Conservation (phyloP, 441 rosid genomes). For the Adansonia madagascariensis region DNA sequence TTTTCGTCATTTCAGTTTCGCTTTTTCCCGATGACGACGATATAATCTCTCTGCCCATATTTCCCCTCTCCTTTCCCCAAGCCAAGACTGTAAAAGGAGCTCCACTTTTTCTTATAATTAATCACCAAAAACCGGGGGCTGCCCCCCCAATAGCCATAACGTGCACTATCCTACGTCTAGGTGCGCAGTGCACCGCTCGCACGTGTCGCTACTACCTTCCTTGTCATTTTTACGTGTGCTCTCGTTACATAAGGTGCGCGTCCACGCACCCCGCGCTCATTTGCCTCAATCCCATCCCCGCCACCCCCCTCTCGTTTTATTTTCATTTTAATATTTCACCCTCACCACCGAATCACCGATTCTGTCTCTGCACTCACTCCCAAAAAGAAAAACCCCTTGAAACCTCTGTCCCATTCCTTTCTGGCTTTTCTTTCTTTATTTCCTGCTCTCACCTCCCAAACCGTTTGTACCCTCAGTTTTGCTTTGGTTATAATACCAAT, state of each 20-base stretch:
- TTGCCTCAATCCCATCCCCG: slow-evolving; percentile 7
- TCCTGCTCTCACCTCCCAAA: neutral
- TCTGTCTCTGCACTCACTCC: neutral
- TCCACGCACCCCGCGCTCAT: slow-evolving; percentile 26
- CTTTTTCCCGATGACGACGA: neutral
- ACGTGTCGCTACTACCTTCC: slow-evolving; percentile 38
- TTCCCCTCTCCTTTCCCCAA: neutral
- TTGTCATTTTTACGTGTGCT: slow-evolving; percentile 31
- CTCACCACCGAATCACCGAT: slow-evolving; percentile 30
- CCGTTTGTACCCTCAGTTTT: neutral
- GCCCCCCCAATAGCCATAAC: neutral
- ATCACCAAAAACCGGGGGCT: slow-evolving; percentile 22
- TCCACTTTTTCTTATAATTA: neutral
- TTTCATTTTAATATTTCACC: slow-evolving; percentile 5
- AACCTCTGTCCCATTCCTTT: neutral
- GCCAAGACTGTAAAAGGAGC: neutral
- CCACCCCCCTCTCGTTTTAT: neutral
- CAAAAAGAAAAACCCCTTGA: neutral
- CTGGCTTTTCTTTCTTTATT: slow-evolving; percentile 12
- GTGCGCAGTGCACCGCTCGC: slow-evolving; percentile 11
- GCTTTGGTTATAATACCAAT: neutral
- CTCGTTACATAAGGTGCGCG: slow-evolving; percentile 30
- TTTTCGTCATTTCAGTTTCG: neutral
- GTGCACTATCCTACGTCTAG: slow-evolving; percentile 25
- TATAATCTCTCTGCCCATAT: neutral